A percentile compares a stretch with the other conserved stretches of the same genome.
These are phyloP conservation scores for Fremontodendron californicum DNA, from an alignment of 345 rosid genomes.

Conservation along the genomic window DNA sequence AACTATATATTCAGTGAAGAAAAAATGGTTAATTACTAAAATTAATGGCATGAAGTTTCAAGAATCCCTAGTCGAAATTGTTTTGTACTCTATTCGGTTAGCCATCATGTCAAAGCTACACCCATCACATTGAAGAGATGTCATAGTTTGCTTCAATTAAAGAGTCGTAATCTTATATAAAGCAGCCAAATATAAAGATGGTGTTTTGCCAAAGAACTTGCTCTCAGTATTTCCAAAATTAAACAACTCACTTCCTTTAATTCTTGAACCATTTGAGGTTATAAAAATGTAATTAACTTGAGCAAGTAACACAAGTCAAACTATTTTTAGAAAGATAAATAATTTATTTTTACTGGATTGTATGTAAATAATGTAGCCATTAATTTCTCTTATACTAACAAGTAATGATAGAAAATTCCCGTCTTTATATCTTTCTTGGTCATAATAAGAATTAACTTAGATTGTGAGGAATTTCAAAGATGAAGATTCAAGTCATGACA, in stretches of 20 bases:
- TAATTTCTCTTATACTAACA: not conserved
- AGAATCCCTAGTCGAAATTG: not conserved
- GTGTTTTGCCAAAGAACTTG: not conserved
- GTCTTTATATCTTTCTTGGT: not conserved
- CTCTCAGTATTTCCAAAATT: not conserved
- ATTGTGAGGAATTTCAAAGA: not conserved
- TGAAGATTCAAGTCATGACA: not conserved
- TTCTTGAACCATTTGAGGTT: not conserved
- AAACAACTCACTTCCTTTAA: not conserved
- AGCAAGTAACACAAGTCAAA: no score
- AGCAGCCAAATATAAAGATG: not conserved
- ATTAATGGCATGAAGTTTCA: not conserved
- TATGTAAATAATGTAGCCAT: not conserved
- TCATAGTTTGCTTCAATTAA: not conserved
- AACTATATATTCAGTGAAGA: not conserved
- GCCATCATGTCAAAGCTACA: not conserved
- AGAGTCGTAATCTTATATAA: not conserved
- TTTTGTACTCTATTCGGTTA: not conserved
- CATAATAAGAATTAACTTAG: not conserved
- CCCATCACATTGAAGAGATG: not conserved
- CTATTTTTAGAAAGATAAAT: no score
- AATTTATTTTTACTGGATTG: no score
- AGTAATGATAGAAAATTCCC: not conserved
- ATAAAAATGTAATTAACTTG: not conserved
- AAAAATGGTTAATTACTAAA: not conserved